Base-by-base conservation (phyloP, 805 yeast genomes). In the Candida lessepsii region DNA sequence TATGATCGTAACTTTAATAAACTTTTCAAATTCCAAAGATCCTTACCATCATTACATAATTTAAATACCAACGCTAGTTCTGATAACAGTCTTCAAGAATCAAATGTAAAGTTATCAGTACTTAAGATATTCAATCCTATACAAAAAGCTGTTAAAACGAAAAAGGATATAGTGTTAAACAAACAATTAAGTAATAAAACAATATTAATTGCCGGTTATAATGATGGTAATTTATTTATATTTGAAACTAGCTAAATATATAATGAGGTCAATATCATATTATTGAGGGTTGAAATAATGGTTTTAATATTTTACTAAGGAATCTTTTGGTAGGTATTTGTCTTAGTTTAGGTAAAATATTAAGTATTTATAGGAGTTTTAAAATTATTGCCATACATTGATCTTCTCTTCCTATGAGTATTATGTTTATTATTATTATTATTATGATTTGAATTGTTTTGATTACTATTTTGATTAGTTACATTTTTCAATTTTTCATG, bases 341-440 rank as follows among this genome's bases (percentile, higher is more conserved):
- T n/a, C n/a, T n/a, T n/a, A n/a, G n/a, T n/a, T n/a, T n/a, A n/a
- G n/a, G n/a, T 39, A 32, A 27, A 28, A 29, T 9, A 20, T 9
- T 28, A 14, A 13, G 30, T 13, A 28, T 28, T 28, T 28, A 28
- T 28, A 28, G 30, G 17, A 6, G 30, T 28, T 28, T 44, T 39
- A 24, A 39, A 39, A 45, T 45, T 53, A 44, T 52, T 58, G 5
- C 58, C 62, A 41, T 63, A 53, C 45, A 59, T 52, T 41, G 66
- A 63, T 40, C 63, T 53, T 41, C 69, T 60, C 49, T 62, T 63
- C 10, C 37, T 48, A 35, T 53, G 45, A 18, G 21, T 34, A 34
- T 42, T 39, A 36, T 42, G 45, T 29, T 40, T 44, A n/a, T 41
- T 42, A 35, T 35, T 37, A 41, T 41, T 30, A 9, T 11, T 20